phyloP scores from a whole-genome alignment of 2,329 filamentous ascomycete species.

The Torrubiella hemipterigena region DNA sequence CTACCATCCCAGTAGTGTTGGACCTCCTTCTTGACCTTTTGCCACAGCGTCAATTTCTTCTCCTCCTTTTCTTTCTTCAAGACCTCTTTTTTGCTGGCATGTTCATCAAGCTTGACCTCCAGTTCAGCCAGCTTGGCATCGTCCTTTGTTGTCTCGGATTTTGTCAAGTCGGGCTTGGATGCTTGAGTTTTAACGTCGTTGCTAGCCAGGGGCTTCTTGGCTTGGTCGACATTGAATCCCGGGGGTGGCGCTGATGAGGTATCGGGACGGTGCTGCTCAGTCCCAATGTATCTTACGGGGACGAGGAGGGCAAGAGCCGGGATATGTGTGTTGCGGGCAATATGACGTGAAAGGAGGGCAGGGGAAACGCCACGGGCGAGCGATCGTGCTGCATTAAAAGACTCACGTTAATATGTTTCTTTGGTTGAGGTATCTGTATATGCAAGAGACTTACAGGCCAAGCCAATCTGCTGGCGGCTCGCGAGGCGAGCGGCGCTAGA shows the following conservation, averaged over 20 bases:
- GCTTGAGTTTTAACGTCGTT: conserved; percentile 11
- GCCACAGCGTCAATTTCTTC: conserved; percentile 78
- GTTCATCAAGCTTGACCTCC: conserved; percentile 49
- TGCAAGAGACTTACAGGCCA: conserved; percentile 27
- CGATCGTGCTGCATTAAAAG: conserved; percentile 31
- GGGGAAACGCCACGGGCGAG: conserved; percentile 35
- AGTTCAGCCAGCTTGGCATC: conserved; percentile 45
- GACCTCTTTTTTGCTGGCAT: conserved; percentile 46
- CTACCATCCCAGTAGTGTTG: conserved; percentile 98
- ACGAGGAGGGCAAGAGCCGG: conserved; percentile 45
- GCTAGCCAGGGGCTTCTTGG: conserved; percentile 63
- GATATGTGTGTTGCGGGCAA: conserved; percentile 31
- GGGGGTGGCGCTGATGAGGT: conserved; percentile 58
- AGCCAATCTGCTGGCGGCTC: conserved; percentile 38
- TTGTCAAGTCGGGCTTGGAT: conserved; percentile 15
- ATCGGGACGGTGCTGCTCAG: conserved; percentile 44
- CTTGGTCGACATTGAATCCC: conserved; percentile 81
- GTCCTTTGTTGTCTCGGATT: conserved; percentile 24
- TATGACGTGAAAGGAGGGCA: conserved; percentile 32
- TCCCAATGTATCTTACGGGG: conserved; percentile 43
- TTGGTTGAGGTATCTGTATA: conserved; percentile 4
- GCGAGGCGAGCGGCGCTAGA: conserved; percentile 43
- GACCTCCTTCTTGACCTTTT: conserved; percentile 90
- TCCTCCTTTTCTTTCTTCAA: conserved; percentile 50
- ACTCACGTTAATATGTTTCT: conserved; percentile 13